Conservation (phyloP, 306 rosid species). For the Acmispon strigosus region DNA sequence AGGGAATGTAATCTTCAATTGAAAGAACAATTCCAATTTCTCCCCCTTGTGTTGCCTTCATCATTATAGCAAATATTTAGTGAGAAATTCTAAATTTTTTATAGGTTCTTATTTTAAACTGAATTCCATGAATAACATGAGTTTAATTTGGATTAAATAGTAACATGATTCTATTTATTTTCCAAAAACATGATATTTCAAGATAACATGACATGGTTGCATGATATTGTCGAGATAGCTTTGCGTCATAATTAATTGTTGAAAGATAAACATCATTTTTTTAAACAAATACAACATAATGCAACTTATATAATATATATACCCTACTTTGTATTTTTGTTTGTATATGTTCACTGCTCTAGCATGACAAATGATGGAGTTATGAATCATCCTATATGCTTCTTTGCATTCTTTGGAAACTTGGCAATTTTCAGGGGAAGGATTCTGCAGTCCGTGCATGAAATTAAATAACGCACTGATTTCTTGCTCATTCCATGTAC, state of each 20-base stretch:
- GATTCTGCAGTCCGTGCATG: constrained; percentile 19
- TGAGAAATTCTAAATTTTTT: background rate
- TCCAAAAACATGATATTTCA: too few species aligned
- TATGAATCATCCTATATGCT: constrained; percentile 31
- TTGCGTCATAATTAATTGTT: too few species aligned
- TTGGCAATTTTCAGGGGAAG: constrained; percentile 6
- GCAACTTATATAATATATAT: too few species aligned
- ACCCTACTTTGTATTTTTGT: constrained; percentile 23
- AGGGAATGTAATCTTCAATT: constrained; percentile 19
- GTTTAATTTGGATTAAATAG: too few species aligned
- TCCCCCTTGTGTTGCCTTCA: constrained; percentile 34
- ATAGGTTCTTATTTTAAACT: background rate
- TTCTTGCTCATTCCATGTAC: constrained; percentile 29
- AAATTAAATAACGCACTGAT: constrained; percentile 13
- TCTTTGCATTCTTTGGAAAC: constrained; percentile 6
- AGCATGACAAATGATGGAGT: constrained; percentile 32
- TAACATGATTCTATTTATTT: too few species aligned
- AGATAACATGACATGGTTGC: too few species aligned
- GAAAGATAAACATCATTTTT: too few species aligned
- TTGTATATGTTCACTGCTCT: constrained; percentile 16
- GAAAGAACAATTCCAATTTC: constrained; percentile 31
- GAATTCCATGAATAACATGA: background rate
- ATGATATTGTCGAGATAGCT: too few species aligned
- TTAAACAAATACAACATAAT: too few species aligned
- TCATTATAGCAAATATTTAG: background rate